Base-by-base conservation (phyloP, 257 asterid genomes). In the Solanum dulcamara region DNA sequence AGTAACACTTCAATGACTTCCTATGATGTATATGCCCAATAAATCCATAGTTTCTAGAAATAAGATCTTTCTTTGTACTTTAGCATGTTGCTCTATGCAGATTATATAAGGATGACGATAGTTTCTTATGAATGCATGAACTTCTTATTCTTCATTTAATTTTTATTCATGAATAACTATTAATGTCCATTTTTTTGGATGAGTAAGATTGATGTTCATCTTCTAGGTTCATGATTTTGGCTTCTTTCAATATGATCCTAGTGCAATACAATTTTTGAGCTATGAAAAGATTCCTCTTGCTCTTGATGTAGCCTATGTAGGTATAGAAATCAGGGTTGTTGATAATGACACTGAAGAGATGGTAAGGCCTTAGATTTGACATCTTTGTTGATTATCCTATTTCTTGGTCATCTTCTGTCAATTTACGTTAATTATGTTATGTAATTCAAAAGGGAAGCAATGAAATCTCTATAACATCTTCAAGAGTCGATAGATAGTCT, bases 311-410 rank as follows among this genome's bases (percentile, higher is more conserved):
- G 98, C 99, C 74, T 92, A 92, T 51, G 99, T 97, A 66, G 99
- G 98, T 86, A 95, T 95, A 79, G 99, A 97, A 87, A 95, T 97
- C 85, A 92, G 98, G 93, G 99, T 97, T 86, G 98, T 97, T 22
- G 99, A 98, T 44, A 97, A 97, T 89, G 99, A 97, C 86, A 97
- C 98, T 88, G 99, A 98, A 85, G 99, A 97, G 91, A 97, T 95
- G 99, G 99, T 95, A 91, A 81, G 89, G 44, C 57, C 80, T 74
- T 74, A 51, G 55, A 74, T 28, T 26, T 48, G 62, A 77, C 62
- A 77, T 77, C 60, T 26, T 77, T 15, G 1, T 30, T 4, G 55
- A 15, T 46, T 75, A 28, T 77, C 60, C 60, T 77, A 15, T 15
- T 46, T 35, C 17, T 74, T 28, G 60, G 8, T 77, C 82, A 77